Conservation (phyloP, 225 moss, liverwort and hornwort species). For the Straminergon stramineum region DNA sequence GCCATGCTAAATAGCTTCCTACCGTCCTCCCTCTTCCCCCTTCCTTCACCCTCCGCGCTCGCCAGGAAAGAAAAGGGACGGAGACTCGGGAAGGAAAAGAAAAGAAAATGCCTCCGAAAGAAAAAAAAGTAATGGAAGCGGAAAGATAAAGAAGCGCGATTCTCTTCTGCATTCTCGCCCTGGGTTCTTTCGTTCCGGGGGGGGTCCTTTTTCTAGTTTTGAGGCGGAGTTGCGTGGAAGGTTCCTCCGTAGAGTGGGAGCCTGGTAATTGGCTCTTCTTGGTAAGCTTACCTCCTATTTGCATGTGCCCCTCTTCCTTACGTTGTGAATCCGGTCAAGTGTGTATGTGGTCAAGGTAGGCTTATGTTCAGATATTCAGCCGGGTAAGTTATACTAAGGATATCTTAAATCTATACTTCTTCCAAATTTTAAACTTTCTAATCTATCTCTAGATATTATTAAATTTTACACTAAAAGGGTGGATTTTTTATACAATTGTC, state of each 20-base stretch:
- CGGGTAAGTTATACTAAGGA: not conserved
- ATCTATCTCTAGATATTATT: not conserved
- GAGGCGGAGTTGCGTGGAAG: not conserved
- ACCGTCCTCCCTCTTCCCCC: not conserved
- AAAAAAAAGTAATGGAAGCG: no score
- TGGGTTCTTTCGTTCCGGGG: not conserved
- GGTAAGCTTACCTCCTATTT: not conserved
- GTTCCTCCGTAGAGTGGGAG: not conserved
- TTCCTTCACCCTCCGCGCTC: not conserved
- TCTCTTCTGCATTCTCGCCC: not conserved
- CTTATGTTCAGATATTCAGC: not conserved
- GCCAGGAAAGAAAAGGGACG: not conserved
- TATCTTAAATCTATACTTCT: not conserved
- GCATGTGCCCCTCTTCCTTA: not conserved
- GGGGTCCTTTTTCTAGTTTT: not conserved
- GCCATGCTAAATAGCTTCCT: slow-evolving; percentile 11
- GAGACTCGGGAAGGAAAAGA: not conserved
- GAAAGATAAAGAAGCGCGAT: not conserved
- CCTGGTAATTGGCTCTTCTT: not conserved
- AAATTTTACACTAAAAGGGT: not conserved
- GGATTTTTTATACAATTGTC: not conserved
- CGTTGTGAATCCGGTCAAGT: not conserved
- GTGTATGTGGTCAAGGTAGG: not conserved
- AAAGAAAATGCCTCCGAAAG: not conserved
- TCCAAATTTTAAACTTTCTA: no score